A percentile compares a stretch with the other conserved stretches of the same genome.
phyloP scores from a whole-genome alignment of 805 yeast species.

The Candida glaebosa region DNA sequence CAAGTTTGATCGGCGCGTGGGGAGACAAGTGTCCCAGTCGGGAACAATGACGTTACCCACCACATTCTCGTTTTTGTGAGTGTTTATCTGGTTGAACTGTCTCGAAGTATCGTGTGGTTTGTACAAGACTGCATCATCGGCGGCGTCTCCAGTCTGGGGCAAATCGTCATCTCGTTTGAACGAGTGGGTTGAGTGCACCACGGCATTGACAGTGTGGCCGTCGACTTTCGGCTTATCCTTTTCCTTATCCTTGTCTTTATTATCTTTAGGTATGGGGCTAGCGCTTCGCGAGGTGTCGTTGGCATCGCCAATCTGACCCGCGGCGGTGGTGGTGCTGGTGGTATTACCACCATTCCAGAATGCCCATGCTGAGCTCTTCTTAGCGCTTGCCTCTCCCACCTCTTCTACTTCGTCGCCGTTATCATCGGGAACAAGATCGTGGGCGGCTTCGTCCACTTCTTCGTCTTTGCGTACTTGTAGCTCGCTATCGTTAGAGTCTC shows the following conservation, averaged over 20 bases:
- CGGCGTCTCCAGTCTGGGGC: conserved; percentile 4
- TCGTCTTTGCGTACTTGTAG: conserved; percentile 5
- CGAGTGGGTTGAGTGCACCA: conserved; percentile 29
- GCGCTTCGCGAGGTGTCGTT: background rate
- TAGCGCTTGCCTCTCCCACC: conserved; percentile 22
- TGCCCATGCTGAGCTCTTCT: conserved; percentile 25
- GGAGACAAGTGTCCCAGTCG: conserved; percentile 38
- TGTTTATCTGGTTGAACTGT: conserved; percentile 39
- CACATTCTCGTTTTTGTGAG: conserved; percentile 43
- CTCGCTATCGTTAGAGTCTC: background rate
- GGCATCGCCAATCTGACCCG: background rate
- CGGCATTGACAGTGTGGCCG: conserved; percentile 23
- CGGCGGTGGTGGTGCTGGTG: conserved; percentile 4
- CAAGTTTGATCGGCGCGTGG: conserved; percentile 18
- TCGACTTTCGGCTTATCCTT: conserved; percentile 4
- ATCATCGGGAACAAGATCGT: conserved; percentile 20
- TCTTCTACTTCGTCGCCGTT: conserved; percentile 34
- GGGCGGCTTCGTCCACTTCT: conserved; percentile 18
- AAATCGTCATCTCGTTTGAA: conserved; percentile 8
- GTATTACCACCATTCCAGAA: conserved; percentile 28
- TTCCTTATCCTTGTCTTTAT: no score
- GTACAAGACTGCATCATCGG: conserved; percentile 43
- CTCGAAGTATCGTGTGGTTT: conserved; percentile 39
- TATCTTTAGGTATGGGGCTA: no score
- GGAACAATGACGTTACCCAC: conserved; percentile 40